phyloP scores from a whole-genome alignment of 768 basidiomycete species.

The Naganishia vaughanmartiniae region DNA sequence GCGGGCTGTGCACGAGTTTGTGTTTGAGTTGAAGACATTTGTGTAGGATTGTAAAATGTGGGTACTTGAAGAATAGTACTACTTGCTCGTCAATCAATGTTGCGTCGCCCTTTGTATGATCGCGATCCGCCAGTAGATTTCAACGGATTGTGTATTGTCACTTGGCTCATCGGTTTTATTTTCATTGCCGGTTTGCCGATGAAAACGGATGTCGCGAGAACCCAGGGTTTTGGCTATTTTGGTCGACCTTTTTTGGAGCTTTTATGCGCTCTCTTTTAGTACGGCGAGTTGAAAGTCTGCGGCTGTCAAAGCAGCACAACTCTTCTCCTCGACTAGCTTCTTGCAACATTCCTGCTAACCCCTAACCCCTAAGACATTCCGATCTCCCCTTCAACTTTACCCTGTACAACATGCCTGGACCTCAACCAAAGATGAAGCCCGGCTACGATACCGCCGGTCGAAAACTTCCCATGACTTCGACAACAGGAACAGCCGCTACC shows the following conservation, averaged over 20 bases:
- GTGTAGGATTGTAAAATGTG: not conserved
- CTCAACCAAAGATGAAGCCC: constrained; percentile 7
- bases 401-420: constrained; percentile 9
- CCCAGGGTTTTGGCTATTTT: too few species aligned
- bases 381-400: not conserved
- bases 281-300: too few species aligned
- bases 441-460: constrained; percentile 2
- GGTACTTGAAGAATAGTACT: not conserved
- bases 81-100: not conserved
- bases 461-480: not conserved
- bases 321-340: not conserved
- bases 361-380: not conserved
- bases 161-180: not conserved
- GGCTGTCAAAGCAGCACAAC: not conserved
- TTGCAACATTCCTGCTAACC: too few species aligned
- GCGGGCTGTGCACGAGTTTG: constrained; percentile 9
- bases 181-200: not conserved
- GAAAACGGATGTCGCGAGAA: not conserved
- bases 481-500: not conserved
- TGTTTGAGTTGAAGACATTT: constrained; percentile 11
- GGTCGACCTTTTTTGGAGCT: too few species aligned
- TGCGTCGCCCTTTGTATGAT: not conserved
- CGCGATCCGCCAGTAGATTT: constrained; percentile 9
- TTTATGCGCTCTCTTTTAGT: too few species aligned
- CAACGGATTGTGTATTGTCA: not conserved